Conservation (phyloP, 345 rosid genomes). For the Mangifera indica region DNA sequence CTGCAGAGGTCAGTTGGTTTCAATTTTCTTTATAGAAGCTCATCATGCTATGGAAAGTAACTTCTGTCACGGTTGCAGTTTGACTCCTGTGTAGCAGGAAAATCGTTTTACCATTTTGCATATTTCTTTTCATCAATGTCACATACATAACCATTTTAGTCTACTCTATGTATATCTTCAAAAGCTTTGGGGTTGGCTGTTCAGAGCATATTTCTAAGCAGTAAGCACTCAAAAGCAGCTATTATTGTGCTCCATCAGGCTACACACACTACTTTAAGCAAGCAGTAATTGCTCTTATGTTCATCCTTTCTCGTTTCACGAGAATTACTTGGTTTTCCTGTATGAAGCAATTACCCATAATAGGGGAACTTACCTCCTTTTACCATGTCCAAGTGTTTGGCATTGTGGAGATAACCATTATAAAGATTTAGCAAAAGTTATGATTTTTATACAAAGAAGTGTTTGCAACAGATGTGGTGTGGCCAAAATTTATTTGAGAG, state of each 20-base stretch:
- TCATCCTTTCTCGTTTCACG: no score
- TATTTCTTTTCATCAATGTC: not conserved
- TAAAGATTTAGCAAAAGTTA: not conserved
- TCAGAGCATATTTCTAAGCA: no score
- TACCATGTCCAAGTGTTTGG: no score
- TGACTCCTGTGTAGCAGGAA: not conserved
- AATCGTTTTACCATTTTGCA: not conserved
- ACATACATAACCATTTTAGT: not conserved
- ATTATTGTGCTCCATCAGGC: no score
- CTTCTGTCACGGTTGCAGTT: not conserved
- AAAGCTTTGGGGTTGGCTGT: no score
- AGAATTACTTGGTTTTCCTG: no score
- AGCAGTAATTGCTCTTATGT: no score
- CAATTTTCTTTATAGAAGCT: slow-evolving; percentile 4
- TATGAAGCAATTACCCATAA: no score
- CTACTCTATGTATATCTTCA: not conserved
- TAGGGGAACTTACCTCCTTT: no score
- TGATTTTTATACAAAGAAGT: not conserved
- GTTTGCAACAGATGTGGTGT: not conserved
- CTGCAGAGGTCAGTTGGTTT: slow-evolving; percentile 84
- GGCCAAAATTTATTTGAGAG: not conserved
- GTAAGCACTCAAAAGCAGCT: no score
- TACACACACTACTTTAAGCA: no score
- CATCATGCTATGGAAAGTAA: not conserved
- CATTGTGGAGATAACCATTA: not conserved